Conservation (phyloP, 768 basidiomycete genomes). For the Daedaleopsis sinensis region DNA sequence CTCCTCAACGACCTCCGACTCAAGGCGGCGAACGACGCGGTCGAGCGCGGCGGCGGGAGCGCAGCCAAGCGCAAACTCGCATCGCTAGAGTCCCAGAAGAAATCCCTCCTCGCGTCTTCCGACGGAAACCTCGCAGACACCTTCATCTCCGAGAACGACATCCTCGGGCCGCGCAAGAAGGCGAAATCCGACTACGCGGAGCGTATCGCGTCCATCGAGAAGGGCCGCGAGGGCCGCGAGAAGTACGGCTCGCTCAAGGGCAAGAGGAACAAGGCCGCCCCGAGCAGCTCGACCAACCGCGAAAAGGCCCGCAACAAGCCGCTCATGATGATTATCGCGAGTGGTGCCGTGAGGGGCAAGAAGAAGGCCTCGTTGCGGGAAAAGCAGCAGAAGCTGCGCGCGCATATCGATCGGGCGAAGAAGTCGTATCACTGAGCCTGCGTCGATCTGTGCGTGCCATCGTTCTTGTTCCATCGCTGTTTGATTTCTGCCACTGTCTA, state of each 20-base stretch:
- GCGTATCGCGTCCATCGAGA: conserved; percentile 87
- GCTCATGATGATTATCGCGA: conserved; percentile 90
- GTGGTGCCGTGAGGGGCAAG: conserved; percentile 76
- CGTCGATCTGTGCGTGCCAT: background rate
- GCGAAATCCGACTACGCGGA: conserved; percentile 92
- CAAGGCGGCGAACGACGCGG: conserved; percentile 71
- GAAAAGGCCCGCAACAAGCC: conserved; percentile 95
- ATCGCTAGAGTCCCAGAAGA: conserved; percentile 72
- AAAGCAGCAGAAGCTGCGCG: conserved; percentile 77
- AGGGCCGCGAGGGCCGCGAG: conserved; percentile 93
- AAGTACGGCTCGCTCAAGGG: conserved; percentile 90
- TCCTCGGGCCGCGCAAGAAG: conserved; percentile 93
- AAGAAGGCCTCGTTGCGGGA: conserved; percentile 82
- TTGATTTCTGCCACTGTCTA: background rate
- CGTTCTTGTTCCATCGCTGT: background rate
- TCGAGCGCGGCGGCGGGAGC: conserved; percentile 69
- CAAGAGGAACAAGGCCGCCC: conserved; percentile 83
- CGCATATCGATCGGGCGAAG: conserved; percentile 75
- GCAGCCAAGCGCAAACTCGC: conserved; percentile 90
- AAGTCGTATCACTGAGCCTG: conserved; percentile 36
- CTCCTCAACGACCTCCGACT: conserved; percentile 86
- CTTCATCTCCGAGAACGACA: conserved; percentile 89
- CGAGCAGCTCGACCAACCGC: conserved; percentile 87
- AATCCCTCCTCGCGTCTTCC: conserved; percentile 43
- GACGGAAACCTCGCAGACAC: conserved; percentile 47